A percentile compares a stretch with the other conserved stretches of the same genome.
These are phyloP conservation scores for Neofusicoccum sp. DNA, from an alignment of 2,329 filamentous ascomycete genomes.

Conservation along the genomic window DNA sequence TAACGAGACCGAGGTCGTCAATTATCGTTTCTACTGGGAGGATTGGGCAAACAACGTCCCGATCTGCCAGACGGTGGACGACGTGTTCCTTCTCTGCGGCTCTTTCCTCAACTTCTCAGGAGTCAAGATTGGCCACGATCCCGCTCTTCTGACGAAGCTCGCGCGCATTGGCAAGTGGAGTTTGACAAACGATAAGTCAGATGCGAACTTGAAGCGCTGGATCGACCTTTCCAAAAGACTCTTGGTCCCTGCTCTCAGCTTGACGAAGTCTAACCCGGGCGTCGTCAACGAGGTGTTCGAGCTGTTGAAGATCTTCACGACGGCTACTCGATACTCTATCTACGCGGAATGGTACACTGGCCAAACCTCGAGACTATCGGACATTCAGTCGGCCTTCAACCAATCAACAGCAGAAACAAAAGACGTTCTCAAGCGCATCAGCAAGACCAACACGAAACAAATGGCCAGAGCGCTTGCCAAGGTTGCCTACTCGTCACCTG, in stretches of 20 bases:
- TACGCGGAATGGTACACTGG: slow-evolving; percentile 93
- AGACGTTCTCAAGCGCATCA: slow-evolving; percentile 83
- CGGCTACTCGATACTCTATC: slow-evolving; percentile 75
- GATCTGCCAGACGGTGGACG: slow-evolving; percentile 83
- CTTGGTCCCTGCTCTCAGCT: slow-evolving; percentile 82
- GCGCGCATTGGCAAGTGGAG: slow-evolving; percentile 81
- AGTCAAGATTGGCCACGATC: slow-evolving; percentile 83
- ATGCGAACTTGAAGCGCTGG: slow-evolving; percentile 75
- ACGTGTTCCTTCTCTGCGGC: slow-evolving; percentile 82
- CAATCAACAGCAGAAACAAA: slow-evolving; percentile 75
- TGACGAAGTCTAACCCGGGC: slow-evolving; percentile 80
- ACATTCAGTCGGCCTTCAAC: slow-evolving; percentile 76
- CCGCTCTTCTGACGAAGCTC: slow-evolving; percentile 73
- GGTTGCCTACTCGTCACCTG: slow-evolving; percentile 86
- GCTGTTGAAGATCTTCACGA: slow-evolving; percentile 75
- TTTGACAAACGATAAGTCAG: slow-evolving; percentile 66
- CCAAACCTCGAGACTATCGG: slow-evolving; percentile 69
- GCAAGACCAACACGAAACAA: slow-evolving; percentile 77
- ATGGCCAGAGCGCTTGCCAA: slow-evolving; percentile 90
- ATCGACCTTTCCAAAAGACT: slow-evolving; percentile 77
- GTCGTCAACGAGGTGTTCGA: slow-evolving; percentile 84
- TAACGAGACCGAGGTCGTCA: slow-evolving; percentile 52
- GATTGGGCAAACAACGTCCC: slow-evolving; percentile 95
- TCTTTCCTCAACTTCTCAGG: slow-evolving; percentile 84
- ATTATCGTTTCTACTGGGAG: slow-evolving; percentile 94